A percentile compares a stretch with the other conserved stretches of the same genome.
Evolutionary conservation across 2,329 filamentous ascomycete species (phyloP).

Genomic region (Neopestalotiopsis rosae): DNA sequence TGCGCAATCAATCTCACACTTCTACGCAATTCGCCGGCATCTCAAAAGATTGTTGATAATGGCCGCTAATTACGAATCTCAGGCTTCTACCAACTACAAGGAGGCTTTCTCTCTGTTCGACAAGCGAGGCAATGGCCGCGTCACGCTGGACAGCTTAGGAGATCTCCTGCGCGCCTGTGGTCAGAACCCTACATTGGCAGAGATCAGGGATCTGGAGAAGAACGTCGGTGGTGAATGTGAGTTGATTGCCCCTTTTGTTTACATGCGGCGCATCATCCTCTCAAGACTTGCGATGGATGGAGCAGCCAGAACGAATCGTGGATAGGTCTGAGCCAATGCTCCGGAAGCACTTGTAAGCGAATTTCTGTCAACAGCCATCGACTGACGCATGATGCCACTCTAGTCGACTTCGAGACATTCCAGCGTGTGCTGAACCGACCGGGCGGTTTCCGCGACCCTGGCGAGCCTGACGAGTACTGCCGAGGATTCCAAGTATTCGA

Average conservation of each 20-base stretch:
- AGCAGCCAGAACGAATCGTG: background rate
- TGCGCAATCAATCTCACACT: background rate
- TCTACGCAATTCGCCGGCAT: background rate
- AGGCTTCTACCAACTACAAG: conserved; percentile 97
- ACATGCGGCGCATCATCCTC: background rate
- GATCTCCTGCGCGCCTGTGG: conserved; percentile 96
- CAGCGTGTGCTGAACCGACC: conserved; percentile 96
- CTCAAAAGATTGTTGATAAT: conserved; percentile 22
- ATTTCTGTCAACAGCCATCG: background rate
- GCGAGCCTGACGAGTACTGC: conserved; percentile 97
- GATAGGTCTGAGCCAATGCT: background rate
- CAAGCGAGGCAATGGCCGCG: conserved; percentile 96
- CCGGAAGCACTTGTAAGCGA: background rate
- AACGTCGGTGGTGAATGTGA: conserved; percentile 88
- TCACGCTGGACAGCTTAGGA: conserved; percentile 83
- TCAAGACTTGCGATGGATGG: background rate
- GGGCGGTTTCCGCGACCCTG: conserved; percentile 96
- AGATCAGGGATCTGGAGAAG: conserved; percentile 93
- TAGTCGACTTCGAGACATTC: conserved; percentile 98
- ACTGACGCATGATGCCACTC: background rate
- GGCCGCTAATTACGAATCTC: conserved; percentile 41
- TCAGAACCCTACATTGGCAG: conserved; percentile 93
- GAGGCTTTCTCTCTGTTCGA: conserved; percentile 99
- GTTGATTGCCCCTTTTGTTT: conserved; percentile 44
- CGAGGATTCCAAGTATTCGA: conserved; percentile 99